Evolutionary conservation across 495 filamentous ascomycete species (phyloP), one percentile per base, ranked within the genome.

Genomic region (Hyaloscypha variabilis): DNA sequence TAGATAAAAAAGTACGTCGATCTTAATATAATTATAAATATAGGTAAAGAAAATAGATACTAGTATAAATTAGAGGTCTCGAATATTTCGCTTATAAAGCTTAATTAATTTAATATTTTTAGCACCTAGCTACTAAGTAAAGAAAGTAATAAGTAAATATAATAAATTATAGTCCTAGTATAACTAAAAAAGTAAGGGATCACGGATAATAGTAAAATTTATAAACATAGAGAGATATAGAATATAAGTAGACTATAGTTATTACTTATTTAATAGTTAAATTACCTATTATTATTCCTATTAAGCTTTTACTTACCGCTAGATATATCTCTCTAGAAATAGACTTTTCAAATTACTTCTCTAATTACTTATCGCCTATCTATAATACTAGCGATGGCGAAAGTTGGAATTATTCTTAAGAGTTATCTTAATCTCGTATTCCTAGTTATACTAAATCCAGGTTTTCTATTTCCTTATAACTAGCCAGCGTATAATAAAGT

Each of bases 281-380:
- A n/a, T 58, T 39, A 39, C n/a, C n/a, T 25, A 6, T 3, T 58
- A 39, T 39, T 58, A 25, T 29, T 39, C 4, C 19, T 58, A 21
- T 29, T 4, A 39, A 58, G 23, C 46, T 29, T 53, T 34, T 46
- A 87, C 87, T 83, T 79, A 91, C 86, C 77, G 81, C 81, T 84
- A 87, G 71, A 91, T 84, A 72, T 88, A 79, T 71, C 83, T 79
- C 68, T 92, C 89, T 72, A 79, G 79, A 64, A 90, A 83, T 78
- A 92, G 85, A 67, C 88, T 91, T 25, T 86, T 91, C 67, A 90
- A 84, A 75, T 94, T 93, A 75, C 89, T 91, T 69, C 90, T 82
- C 87, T 88, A 93, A 73, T 92, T 91, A 76, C 88, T 91, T 68
- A 91, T 80, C 24, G 89, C 89, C 91, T 90, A 94, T 36, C 91